Base-by-base conservation (phyloP, 306 rosid genomes). In the Corylus americana region DNA sequence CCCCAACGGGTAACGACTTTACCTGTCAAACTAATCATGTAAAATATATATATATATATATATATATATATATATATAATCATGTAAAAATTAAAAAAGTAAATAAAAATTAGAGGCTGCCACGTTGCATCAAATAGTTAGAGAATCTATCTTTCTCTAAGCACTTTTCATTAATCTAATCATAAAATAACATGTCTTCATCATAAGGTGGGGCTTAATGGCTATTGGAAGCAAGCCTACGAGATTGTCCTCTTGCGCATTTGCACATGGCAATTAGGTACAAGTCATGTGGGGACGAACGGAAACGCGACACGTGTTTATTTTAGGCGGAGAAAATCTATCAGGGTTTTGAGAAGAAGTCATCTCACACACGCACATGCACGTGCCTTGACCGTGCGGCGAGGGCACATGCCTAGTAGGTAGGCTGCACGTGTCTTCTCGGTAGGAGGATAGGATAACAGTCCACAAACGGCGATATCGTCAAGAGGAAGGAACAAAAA, bases 221-320 rank as follows among this genome's bases (percentile, higher is more conserved):
- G 7, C 78, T 80, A 71, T 57, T 80, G 73, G 48, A 20, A 42
- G 78, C 35, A 51, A 75, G 71, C 73, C 68, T 48, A 80, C 54
- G 31, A 8, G 55, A 22, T 78, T 77, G 91, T 81, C 83, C n/a
- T 73, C 35, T 78, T 70, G 63, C 2, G 88, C 62, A 59, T 9
- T 42, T 53, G 89, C 93, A 92, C 94, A 85, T 92, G 96, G 88
- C 10, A 22, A 73, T 82, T 84, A 35, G 91, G 95, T 80, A 53
- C 11, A 18, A 35, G 75, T 83, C 87, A 86, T 79, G 79, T 76
- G 83, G 73, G 76, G 82, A 29, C 77, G 64, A 82, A 22, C 44
- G 0, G 0, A 9, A 8, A 13, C 11, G 14, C 13, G 69, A 58
- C 88, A 77, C 89, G 88, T 86, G 84, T 31, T 31, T 31, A 31